Evolutionary conservation across 805 yeast genomes (phyloP), one percentile per base, ranked within the genome.

Genomic region (Clavispora vitiphila): DNA sequence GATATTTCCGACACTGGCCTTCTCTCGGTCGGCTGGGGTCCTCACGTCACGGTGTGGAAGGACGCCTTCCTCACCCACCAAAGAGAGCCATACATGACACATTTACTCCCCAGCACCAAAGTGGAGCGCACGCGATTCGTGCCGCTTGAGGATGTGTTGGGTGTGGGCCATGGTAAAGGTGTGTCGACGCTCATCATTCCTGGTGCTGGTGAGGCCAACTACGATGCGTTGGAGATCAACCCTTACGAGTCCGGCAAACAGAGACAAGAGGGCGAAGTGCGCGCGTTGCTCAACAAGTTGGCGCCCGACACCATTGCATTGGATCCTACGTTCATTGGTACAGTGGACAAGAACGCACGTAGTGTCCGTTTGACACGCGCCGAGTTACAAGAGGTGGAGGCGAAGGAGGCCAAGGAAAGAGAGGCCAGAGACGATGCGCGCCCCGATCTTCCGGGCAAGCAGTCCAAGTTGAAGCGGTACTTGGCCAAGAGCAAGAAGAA

Each of bases 201-300:
- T 31, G 99, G 99, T 20, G 72, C 97, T 32, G 99, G 99, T 71
- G 99, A 93, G 68, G 96, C 99, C 47, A 93, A 93, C 66, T 89
- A 78, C 62, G 99, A 93, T 69, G 89, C 98, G 3, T 64, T 89
- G 61, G 99, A 93, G 65, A 65, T 81, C 56, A 93, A 93, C 62
- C 99, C 99, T 48, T 93, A 74, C 66, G 96, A 88, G 63, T 78
- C 96, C 8, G 80, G 86, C 41, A 83, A 86, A 60, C 97, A 90
- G 68, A 83, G 98, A 72, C 96, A 91, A 64, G 91, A 91, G 67
- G 74, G 78, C 35, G 99, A 93, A 71, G 96, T 93, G 27, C 80
- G 91, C 58, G 65, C 83, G 2, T 73, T 93, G 61, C 66, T 93
- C 58, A 86, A 91, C 67, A 93, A 93, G 65, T 71, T 93, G 51